These are phyloP conservation scores for Dicorynia guianensis DNA, from an alignment of 306 rosid species.

Conservation along the genomic window DNA sequence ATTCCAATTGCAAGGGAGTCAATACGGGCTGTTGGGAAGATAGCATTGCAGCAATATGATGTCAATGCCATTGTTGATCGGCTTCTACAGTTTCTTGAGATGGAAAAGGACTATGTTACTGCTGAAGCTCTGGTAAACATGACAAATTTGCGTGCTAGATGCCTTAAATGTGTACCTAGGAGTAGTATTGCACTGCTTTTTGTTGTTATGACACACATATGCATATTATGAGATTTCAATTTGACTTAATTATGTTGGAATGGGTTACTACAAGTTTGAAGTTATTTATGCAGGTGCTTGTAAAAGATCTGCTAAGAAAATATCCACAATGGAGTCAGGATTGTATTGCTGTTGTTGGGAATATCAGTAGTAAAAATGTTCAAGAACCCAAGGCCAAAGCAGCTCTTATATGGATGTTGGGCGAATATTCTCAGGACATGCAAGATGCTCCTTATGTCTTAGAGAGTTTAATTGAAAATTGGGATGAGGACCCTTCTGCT, in stretches of 20 bases:
- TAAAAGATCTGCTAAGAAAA: conserved; percentile 92
- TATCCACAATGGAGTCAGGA: conserved; percentile 99
- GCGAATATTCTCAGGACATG: conserved; percentile 98
- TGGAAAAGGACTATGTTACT: conserved; percentile 99
- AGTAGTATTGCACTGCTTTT: conserved; percentile 23
- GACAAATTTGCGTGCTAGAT: conserved; percentile 34
- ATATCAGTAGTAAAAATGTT: conserved; percentile 95
- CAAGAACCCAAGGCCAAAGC: conserved; percentile 99
- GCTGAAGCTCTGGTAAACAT: conserved; percentile 94
- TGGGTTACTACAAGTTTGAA: conserved; percentile 40
- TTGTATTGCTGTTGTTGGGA: conserved; percentile 99
- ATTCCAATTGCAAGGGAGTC: conserved; percentile 99
- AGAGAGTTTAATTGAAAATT: conserved; percentile 85
- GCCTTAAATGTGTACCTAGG: conserved; percentile 24
- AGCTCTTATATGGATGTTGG: conserved; percentile 99
- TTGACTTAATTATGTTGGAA: conserved; percentile 27
- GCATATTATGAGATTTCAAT: conserved; percentile 16
- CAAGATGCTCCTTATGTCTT: conserved; percentile 92
- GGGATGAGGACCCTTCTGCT: conserved; percentile 97
- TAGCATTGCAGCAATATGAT: conserved; percentile 98
- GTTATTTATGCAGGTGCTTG: conserved; percentile 80
- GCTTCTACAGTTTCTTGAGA: conserved; percentile 98
- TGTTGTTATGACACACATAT: conserved; percentile 27
- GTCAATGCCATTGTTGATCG: conserved; percentile 99
- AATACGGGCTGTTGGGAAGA: conserved; percentile 98